These are phyloP conservation scores for Ceratocystis papillata DNA, from an alignment of 2,329 filamentous ascomycete genomes.

Conservation along the genomic window DNA sequence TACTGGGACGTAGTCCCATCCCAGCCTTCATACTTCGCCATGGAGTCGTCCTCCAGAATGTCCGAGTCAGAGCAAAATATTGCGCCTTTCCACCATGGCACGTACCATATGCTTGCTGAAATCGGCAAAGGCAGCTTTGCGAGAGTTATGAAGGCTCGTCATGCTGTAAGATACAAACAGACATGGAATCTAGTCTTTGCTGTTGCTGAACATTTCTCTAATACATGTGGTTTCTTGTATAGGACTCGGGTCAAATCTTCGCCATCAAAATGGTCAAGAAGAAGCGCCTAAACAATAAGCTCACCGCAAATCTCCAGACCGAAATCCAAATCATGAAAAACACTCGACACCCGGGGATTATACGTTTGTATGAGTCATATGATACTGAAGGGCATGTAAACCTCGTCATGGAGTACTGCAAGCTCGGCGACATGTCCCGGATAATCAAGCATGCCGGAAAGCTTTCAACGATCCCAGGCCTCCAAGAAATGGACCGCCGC, in stretches of 20 bases:
- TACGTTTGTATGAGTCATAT: constrained; percentile 87
- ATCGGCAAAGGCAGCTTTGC: constrained; percentile 24
- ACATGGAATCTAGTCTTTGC: background rate
- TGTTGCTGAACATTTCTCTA: background rate
- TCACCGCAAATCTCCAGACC: constrained; percentile 88
- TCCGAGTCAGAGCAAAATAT: constrained; percentile 22
- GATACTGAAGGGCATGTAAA: constrained; percentile 84
- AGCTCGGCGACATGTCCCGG: constrained; percentile 82
- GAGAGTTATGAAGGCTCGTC: constrained; percentile 23
- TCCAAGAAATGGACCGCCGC: constrained; percentile 81
- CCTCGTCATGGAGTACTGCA: constrained; percentile 97
- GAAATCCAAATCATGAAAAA: constrained; percentile 94
- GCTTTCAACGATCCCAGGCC: constrained; percentile 66
- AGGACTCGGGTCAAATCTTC: constrained; percentile 15
- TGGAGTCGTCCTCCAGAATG: constrained; percentile 23
- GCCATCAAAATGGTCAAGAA: constrained; percentile 96
- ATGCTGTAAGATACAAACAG: constrained; percentile 15
- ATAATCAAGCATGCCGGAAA: constrained; percentile 93
- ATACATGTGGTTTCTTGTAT: background rate
- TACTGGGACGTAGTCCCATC: constrained; percentile 19
- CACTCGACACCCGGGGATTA: constrained; percentile 91
- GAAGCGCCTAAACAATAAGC: constrained; percentile 81
- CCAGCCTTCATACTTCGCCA: constrained; percentile 12
- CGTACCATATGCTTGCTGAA: constrained; percentile 21
- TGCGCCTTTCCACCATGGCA: constrained; percentile 21